phyloP scores from a whole-genome alignment of 2,329 filamentous ascomycete genomes.

The Fusarium coffeatum region DNA sequence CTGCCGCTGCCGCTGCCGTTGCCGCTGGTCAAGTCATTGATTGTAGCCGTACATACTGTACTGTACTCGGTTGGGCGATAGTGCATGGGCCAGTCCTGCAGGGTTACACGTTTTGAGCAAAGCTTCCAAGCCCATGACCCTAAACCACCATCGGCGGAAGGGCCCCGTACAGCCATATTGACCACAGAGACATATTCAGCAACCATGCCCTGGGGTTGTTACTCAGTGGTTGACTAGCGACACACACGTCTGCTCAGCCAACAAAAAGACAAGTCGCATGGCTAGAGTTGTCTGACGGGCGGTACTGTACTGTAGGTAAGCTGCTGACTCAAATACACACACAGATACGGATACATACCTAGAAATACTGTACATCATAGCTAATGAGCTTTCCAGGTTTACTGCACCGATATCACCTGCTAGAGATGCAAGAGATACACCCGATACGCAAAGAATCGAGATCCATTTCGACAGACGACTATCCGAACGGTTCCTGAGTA shows the following conservation, averaged over 20 bases:
- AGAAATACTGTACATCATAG: not conserved
- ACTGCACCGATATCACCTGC: conserved; percentile 5
- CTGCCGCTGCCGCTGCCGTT: not conserved
- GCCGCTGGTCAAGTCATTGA: conserved; percentile 3
- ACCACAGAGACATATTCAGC: conserved; percentile 27
- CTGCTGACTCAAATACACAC: not conserved
- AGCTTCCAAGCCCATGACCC: conserved; percentile 31
- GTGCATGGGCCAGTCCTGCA: conserved; percentile 41
- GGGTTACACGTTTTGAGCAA: conserved; percentile 42
- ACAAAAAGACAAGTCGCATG: conserved; percentile 20
- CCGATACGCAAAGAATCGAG: conserved; percentile 28
- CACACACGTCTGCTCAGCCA: conserved; percentile 26
- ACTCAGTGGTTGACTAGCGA: conserved; percentile 16
- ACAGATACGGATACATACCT: not conserved
- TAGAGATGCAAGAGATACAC: conserved; percentile 19
- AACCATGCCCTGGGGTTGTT: conserved; percentile 15
- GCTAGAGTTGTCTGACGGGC: conserved; percentile 6
- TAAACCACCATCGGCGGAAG: conserved; percentile 17
- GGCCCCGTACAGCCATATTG: conserved; percentile 23
- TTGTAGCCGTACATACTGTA: conserved; percentile 12
- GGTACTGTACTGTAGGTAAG: not conserved
- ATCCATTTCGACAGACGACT: conserved; percentile 29
- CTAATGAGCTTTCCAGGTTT: not conserved
- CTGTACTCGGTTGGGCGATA: conserved; percentile 40
- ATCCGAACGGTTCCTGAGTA: conserved; percentile 18